Evolutionary conservation across 106 monocot genomes (phyloP).

Genomic region (Iris macrosiphon): DNA sequence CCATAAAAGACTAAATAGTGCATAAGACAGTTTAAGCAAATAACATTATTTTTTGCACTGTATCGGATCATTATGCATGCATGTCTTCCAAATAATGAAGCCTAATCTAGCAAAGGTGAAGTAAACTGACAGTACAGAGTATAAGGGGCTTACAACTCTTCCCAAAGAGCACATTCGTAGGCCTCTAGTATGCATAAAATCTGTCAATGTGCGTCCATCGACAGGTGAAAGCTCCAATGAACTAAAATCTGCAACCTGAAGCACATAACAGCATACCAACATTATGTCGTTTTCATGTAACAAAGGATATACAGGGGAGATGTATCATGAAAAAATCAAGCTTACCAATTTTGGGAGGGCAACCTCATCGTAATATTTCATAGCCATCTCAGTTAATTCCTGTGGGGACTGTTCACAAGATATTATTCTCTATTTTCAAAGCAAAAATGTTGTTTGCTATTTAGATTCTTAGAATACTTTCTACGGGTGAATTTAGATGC

Average conservation of each 20-base stretch:
- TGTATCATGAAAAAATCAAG: not conserved
- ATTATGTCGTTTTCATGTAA: not conserved
- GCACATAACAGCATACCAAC: not conserved
- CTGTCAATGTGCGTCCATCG: slow-evolving; percentile 94
- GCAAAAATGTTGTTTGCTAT: no score
- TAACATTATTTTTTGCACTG: not conserved
- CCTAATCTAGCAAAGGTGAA: not conserved
- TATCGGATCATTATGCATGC: not conserved
- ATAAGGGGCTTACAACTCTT: slow-evolving; percentile 46
- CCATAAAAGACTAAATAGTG: no score
- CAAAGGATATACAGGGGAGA: not conserved
- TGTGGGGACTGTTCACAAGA: slow-evolving; percentile 91
- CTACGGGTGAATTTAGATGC: no score
- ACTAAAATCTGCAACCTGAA: slow-evolving; percentile 92
- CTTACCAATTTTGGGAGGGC: slow-evolving; percentile 89
- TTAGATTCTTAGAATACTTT: no score
- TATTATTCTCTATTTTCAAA: no score
- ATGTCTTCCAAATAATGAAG: not conserved
- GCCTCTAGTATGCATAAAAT: slow-evolving; percentile 98
- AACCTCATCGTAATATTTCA: slow-evolving; percentile 72
- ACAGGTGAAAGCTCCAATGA: slow-evolving; percentile 97
- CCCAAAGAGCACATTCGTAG: slow-evolving; percentile 91
- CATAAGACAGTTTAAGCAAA: no score
- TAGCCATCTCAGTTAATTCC: slow-evolving; percentile 87
- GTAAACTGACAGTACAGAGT: not conserved